phyloP scores from a whole-genome alignment of 1,139 yeast genomes.

The Torulaspora globosa region DNA sequence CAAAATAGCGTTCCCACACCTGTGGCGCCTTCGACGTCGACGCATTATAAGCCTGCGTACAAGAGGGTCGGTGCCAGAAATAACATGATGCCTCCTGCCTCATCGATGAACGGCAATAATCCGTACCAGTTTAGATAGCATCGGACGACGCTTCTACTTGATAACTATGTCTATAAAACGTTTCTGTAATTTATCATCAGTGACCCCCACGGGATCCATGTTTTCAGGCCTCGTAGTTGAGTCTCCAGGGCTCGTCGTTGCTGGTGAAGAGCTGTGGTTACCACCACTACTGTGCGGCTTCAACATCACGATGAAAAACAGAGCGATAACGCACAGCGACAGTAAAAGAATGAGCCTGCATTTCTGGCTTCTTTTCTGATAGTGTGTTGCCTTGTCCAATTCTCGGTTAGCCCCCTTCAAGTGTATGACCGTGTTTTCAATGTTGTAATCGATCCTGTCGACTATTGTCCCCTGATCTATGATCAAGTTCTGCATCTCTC shows the following conservation, averaged over 20 bases:
- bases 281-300: constrained; percentile 47
- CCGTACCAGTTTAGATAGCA: constrained; percentile 25
- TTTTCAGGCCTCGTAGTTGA: neutral
- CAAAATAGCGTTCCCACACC: constrained; percentile 12
- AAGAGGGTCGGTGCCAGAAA: constrained; percentile 33
- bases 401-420: constrained; percentile 76
- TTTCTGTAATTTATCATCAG: constrained; percentile 7
- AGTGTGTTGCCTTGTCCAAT: constrained; percentile 65
- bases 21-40: constrained; percentile 15
- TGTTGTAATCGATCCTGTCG: constrained; percentile 88
- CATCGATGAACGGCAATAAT: constrained; percentile 17
- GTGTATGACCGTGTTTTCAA: constrained; percentile 72
- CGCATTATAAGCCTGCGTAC: constrained; percentile 39
- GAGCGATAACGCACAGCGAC: constrained; percentile 63
- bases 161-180: constrained; percentile 1
- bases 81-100: constrained; percentile 34
- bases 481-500: constrained; percentile 86
- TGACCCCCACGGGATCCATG: constrained; percentile 7
- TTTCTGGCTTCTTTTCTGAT: constrained; percentile 86
- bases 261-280: constrained; percentile 10
- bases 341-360: constrained; percentile 80
- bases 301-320: constrained; percentile 65
- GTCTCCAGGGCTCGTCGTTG: constrained; percentile 14
- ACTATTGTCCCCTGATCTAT: constrained; percentile 93
- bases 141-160: constrained; percentile 1